Base-by-base conservation (phyloP, 2,329 filamentous ascomycete species). In the Paraphaeosphaeria minitans region DNA sequence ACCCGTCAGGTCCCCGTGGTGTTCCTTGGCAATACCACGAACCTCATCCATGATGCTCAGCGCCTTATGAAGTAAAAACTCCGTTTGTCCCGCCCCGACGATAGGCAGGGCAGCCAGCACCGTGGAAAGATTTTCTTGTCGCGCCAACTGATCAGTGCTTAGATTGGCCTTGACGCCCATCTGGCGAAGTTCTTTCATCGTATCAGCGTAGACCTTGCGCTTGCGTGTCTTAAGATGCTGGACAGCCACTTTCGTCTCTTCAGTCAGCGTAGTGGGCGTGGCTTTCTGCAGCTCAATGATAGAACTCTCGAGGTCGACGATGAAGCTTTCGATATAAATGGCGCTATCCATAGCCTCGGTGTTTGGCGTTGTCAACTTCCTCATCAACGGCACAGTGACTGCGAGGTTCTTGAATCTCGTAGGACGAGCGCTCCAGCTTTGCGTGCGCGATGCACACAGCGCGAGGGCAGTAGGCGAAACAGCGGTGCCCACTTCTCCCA, bases 141-240 rank as follows among this genome's bases (percentile, higher is more conserved):
- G 86, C 41, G 85, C 84, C 19, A 98, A 81, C 45, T 89, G 82
- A 70, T 91, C 87, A 14, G 87, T 88, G 64, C 90, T 87, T 16
- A 96, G 82, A 71, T 97, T 97, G 53, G 89, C 87, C 67, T 89
- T 89, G 67, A 99, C 86, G 4, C 95, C 95, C 94, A 99, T 98
- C 57, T 89, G 86, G 37, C 92, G 87, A 29, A 97, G 80, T 22
- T 88, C 86, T 70, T 91, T 93, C 63, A 99, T 80, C 0, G 91
- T 93, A 66, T 98, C 94, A 0, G 92, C 91, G 68, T 96, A 95
- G 14, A 98, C 84, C 67, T 93, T 93, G 45, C 92, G 87, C 79
- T 99, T 99, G 68, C 92, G 86, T 2, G 87, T 88, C 81, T 97
- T 98, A 66, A 98, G 86, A 74, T 97, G 92, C 76, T 96, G 93